Evolutionary conservation across 768 basidiomycete genomes (phyloP), one percentile per base, ranked within the genome.

Genomic region (Amyloporia xantha): DNA sequence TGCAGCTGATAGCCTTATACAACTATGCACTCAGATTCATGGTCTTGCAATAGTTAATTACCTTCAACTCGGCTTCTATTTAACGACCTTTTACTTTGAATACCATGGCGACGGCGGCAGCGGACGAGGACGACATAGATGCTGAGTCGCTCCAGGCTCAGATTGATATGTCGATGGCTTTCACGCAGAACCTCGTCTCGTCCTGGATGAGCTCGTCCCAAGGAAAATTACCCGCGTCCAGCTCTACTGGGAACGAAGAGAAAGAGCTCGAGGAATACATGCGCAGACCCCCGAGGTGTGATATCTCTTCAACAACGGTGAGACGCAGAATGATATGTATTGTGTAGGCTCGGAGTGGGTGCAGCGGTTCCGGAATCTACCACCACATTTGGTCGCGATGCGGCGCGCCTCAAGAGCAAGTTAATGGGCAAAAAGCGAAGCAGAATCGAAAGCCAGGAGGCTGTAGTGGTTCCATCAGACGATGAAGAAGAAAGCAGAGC

Each of bases 131-230:
- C 48, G 74, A 75, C 35, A 71, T 87, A 39, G 83, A 88, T 60
- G 55, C 71, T 42, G 84, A 86, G 58, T 69, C 76, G 27, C 70
- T 91, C 35, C 88, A 90, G 63, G 86, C 87, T n/a, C 85, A 85
- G 66, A 81, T 90, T 45, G 84, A 91, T 64, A 68, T 86, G 58
- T 81, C 87, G 19, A 79, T 90, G 79, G 82, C 87, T 4, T 79
- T 82, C 64, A 80, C 83, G 1, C 78, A 89, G 54, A 73, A 78
- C 61, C 72, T 90, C 57, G 79, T 86, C 38, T 74, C 84, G 19
- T 85, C 88, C 47, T 91, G 88, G 88, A 71, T 91, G 56, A 78
- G 79, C 55, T 76, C 83, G 26, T 66, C 71, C 33, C 48, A 45
- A 27, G 49, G 54, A 23, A 60, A 56, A 27, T 48, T 59, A 4